phyloP scores from a whole-genome alignment of 2,329 filamentous ascomycete species.

The Ophiostoma pallidulum region DNA sequence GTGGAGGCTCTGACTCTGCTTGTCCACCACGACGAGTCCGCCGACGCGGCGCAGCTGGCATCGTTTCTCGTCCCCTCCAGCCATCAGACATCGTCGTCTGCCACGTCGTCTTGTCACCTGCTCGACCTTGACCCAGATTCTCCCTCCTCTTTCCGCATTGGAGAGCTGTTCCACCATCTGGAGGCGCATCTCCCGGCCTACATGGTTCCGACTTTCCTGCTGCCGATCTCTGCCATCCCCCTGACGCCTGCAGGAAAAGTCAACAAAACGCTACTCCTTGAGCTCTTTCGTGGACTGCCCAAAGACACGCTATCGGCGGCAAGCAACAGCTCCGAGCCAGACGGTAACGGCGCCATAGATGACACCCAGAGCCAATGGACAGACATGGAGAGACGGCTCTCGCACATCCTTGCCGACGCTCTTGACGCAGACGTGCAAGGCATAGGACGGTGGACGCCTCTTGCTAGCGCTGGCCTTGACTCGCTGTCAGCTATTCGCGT shows the following conservation, averaged over 20 bases:
- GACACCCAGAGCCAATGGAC: background rate
- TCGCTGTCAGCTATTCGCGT: constrained; percentile 72
- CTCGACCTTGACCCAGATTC: constrained; percentile 27
- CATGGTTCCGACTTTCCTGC: constrained; percentile 67
- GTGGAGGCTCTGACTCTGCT: constrained; percentile 57
- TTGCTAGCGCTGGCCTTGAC: constrained; percentile 71
- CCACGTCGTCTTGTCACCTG: constrained; percentile 24
- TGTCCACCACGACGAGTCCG: constrained; percentile 31
- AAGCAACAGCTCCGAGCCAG: background rate
- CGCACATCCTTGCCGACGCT: constrained; percentile 41
- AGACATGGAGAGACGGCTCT: constrained; percentile 45
- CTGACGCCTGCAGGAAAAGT: constrained; percentile 67
- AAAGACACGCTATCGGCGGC: constrained; percentile 22
- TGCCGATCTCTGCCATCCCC: constrained; percentile 62
- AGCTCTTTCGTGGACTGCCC: constrained; percentile 37
- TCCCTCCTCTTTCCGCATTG: constrained; percentile 19
- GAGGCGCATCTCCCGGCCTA: constrained; percentile 54
- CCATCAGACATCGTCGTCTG: background rate
- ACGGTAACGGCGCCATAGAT: background rate
- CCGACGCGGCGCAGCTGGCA: constrained; percentile 45
- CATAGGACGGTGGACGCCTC: constrained; percentile 58
- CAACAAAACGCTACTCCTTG: constrained; percentile 47
- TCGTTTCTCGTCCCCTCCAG: constrained; percentile 55
- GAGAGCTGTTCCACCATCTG: constrained; percentile 45
- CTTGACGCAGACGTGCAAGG: constrained; percentile 34